Conservation (phyloP, 148 eudicot species). For the Tetragonia tetragonoides region DNA sequence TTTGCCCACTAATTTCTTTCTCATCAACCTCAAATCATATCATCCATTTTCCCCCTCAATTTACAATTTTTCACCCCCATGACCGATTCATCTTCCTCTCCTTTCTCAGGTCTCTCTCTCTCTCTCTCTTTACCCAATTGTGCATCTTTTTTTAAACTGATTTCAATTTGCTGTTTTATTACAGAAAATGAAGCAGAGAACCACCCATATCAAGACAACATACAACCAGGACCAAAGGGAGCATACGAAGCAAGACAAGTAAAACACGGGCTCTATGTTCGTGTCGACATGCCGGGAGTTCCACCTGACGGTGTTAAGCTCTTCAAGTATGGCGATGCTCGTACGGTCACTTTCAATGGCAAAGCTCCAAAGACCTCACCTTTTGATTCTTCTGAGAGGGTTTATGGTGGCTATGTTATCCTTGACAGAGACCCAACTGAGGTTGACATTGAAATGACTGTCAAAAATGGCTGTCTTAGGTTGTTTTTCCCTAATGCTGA, state of each 20-base stretch:
- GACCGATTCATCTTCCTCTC: background rate
- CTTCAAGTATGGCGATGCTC: background rate
- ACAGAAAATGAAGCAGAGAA: background rate
- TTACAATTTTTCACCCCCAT: background rate
- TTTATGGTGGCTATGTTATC: background rate
- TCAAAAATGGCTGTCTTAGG: background rate
- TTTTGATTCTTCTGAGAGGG: background rate
- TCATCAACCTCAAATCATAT: too few relatives aligned
- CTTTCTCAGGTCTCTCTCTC: background rate
- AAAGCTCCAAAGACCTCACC: background rate
- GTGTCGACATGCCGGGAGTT: slow-evolving; percentile 11
- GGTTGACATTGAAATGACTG: background rate
- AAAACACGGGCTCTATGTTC: background rate
- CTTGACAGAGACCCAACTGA: background rate
- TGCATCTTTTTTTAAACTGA: too few relatives aligned
- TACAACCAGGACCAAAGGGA: background rate
- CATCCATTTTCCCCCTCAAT: background rate
- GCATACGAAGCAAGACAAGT: slow-evolving; percentile 2
- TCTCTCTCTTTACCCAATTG: background rate
- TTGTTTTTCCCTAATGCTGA: slow-evolving; percentile 4
- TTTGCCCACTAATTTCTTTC: too few relatives aligned
- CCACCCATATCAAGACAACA: background rate
- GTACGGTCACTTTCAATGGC: background rate
- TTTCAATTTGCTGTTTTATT: too few relatives aligned
- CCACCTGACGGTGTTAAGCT: background rate